Base-by-base conservation (phyloP, 2,329 filamentous ascomycete species). In the Exophiala bonariae region DNA sequence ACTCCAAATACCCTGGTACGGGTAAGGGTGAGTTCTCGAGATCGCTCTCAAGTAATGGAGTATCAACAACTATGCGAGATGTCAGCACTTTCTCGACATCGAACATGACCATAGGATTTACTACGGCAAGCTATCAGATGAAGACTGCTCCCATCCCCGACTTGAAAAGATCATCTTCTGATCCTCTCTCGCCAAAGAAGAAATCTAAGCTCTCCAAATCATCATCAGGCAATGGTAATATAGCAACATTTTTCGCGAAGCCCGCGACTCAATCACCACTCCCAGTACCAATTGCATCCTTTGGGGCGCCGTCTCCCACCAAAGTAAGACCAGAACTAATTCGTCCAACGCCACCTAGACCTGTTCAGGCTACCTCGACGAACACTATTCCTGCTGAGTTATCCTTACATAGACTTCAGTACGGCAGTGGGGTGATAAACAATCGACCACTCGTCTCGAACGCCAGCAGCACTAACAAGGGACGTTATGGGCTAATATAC, bases 21-120 rank as follows among this genome's bases (percentile, higher is more conserved):
- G 20, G 14, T 31, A 9, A 36, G 38, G 18, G 19, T 47, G 18
- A 46, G 31, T 4, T 5, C 18, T 28, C 17, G 40, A 28, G 31
- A 26, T 36, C 26, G 19, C n/a, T n/a, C n/a, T n/a, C 18, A 35
- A n/a, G 33, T 38, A 8, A 34, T 33, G 22, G 31, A 70, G 59
- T 68, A 3, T n/a, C n/a, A n/a, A 85, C 82, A 4, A 86, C 82
- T 1, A 86, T 86, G 81, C 77, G 81, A 36, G 70, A 75, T 44
- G 67, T 76, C 0, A 56, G 56, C 2, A 61, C 59, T 20, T 68
- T 66, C 22, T 64, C 63, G 3, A 57, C 60, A 18, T 59, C 67
- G 4, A 70, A 44, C 20, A 44, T 74, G 20, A 66, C 63, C 5
- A 47, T 67, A 20, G 82, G 80, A 0, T 87, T 88, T 54, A 80